A percentile compares a stretch with the other conserved stretches of the same genome.
Evolutionary conservation across 495 filamentous ascomycete genomes (phyloP).

Genomic region (Margaritispora aquatica): DNA sequence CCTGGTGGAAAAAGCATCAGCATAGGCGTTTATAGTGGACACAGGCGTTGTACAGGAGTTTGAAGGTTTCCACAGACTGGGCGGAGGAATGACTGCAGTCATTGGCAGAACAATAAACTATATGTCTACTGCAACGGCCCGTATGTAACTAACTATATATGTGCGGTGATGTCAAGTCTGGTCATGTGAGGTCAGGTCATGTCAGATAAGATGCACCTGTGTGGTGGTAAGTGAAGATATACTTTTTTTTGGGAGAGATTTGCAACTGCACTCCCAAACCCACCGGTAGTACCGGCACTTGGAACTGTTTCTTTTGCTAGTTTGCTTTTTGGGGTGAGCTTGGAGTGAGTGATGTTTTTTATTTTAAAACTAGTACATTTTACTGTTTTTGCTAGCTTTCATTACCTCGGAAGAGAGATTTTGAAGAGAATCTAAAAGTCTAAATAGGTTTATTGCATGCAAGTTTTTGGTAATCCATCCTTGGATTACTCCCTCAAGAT

Average conservation of each 20-base stretch:
- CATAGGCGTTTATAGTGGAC: not conserved
- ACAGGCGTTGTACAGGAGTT: not conserved
- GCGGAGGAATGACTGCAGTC: not conserved
- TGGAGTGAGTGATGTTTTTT: no score
- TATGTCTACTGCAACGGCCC: not conserved
- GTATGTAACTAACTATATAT: not conserved
- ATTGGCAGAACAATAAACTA: not conserved
- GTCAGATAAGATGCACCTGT: not conserved
- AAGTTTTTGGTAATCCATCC: no score
- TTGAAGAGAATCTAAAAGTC: no score
- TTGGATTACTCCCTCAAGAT: no score
- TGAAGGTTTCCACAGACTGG: not conserved
- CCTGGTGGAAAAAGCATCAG: not conserved
- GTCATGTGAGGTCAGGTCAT: not conserved
- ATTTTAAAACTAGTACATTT: no score
- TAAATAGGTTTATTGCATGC: no score
- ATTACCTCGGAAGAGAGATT: no score
- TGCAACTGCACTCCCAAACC: not conserved
- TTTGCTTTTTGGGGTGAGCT: not conserved
- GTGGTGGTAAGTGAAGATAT: not conserved
- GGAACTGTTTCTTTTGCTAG: no score
- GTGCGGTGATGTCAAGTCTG: not conserved
- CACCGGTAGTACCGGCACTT: no score
- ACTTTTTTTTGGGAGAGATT: no score
- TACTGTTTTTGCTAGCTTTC: no score